phyloP scores from a whole-genome alignment of 768 basidiomycete genomes.

The Trametes sanguinea region DNA sequence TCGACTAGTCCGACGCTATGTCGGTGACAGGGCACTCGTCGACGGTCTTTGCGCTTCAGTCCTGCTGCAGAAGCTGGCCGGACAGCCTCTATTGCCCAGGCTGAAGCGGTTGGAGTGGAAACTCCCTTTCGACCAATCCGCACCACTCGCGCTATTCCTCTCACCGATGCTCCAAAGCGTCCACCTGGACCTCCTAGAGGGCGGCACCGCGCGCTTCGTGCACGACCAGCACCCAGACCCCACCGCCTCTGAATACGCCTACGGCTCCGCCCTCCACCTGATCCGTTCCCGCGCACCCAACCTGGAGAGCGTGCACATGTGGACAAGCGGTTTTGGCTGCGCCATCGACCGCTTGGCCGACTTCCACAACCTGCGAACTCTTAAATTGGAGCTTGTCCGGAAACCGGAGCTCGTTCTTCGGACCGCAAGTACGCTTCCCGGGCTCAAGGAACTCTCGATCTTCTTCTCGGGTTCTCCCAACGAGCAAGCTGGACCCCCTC shows the following conservation, averaged over 20 bases:
- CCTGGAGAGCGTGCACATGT: background rate
- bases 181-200: background rate
- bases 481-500: background rate
- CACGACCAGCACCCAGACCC: background rate
- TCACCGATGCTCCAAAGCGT: constrained; percentile 9
- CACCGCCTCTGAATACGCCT: background rate
- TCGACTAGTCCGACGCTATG: background rate
- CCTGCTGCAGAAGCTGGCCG: background rate
- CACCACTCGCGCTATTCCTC: background rate
- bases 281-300: background rate
- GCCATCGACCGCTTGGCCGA: background rate
- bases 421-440: background rate
- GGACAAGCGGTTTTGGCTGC: background rate
- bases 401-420: background rate
- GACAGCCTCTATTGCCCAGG: background rate
- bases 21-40: background rate
- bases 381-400: background rate
- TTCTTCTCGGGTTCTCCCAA: background rate
- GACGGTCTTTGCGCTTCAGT: background rate
- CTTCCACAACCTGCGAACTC: background rate
- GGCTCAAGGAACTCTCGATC: background rate
- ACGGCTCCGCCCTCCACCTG: background rate
- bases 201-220: background rate
- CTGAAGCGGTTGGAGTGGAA: background rate
- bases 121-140: background rate